A percentile compares a stretch with the other conserved stretches of the same genome.
phyloP scores from a whole-genome alignment of 2,329 filamentous ascomycete genomes.

The Penicillium sp. region DNA sequence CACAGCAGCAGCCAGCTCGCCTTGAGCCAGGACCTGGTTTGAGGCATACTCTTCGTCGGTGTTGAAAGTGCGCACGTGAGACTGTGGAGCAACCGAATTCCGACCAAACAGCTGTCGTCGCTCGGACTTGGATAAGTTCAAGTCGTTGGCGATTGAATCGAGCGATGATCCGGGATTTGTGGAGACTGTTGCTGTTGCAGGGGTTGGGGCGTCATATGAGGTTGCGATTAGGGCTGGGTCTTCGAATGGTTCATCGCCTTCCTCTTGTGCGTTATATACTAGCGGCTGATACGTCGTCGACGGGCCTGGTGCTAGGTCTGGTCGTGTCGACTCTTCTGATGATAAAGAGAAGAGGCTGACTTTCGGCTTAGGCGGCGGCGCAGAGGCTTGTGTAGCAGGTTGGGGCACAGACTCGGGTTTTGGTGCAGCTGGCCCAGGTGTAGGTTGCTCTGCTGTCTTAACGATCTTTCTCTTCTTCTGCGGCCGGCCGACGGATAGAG shows the following conservation, averaged over 20 bases:
- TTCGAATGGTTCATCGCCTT: constrained; percentile 22
- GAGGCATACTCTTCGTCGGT: constrained; percentile 83
- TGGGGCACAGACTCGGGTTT: constrained; percentile 20
- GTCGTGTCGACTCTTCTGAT: constrained; percentile 24
- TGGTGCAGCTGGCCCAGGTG: constrained; percentile 15
- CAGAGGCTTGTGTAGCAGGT: constrained; percentile 6
- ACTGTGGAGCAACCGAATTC: constrained; percentile 49
- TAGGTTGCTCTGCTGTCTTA: constrained; percentile 29
- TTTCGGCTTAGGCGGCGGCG: constrained; percentile 37
- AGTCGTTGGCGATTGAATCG: constrained; percentile 69
- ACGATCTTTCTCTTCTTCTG: constrained; percentile 66
- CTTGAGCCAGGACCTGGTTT: constrained; percentile 74
- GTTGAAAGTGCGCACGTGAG: constrained; percentile 82
- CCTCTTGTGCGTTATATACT: constrained; percentile 38
- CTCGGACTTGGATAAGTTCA: constrained; percentile 76
- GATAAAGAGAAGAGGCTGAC: constrained; percentile 48
- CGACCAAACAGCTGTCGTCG: constrained; percentile 86
- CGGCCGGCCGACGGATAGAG: constrained; percentile 79
- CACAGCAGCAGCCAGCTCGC: constrained; percentile 51
- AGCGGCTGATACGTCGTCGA: constrained; percentile 41
- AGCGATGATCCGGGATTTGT: constrained; percentile 48
- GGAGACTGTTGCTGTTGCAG: constrained; percentile 12
- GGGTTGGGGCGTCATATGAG: constrained; percentile 2
- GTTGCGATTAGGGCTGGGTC: constrained; percentile 15
- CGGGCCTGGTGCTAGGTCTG: constrained; percentile 9